Evolutionary conservation across 2,329 filamentous ascomycete species (phyloP).

Genomic region (Beauveria scarabaeidicola): DNA sequence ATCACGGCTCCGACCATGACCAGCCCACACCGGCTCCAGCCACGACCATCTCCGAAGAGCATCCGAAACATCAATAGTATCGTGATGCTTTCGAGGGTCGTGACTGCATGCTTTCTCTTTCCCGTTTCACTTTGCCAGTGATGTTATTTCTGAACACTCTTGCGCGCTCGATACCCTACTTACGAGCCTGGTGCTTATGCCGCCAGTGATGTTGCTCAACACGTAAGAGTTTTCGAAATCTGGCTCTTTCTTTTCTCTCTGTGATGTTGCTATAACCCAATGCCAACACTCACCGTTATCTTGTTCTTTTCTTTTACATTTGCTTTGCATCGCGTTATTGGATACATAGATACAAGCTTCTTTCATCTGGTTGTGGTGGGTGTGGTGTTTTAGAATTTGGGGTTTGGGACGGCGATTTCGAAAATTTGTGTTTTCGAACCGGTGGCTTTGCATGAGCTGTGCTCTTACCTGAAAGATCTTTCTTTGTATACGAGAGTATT

Average conservation of each 20-base stretch:
- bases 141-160: slow-evolving; percentile 12
- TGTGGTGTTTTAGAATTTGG: too few relatives aligned
- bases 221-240: slow-evolving; percentile 9
- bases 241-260: not conserved
- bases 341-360: not conserved
- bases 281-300: not conserved
- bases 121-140: not conserved
- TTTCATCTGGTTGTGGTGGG: not conserved
- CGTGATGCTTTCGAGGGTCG: not conserved
- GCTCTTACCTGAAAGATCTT: not conserved
- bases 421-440: not conserved
- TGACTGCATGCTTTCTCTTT: not conserved
- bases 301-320: not conserved
- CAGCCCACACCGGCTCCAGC: not conserved
- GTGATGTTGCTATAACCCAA: too few relatives aligned
- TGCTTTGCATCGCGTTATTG: not conserved
- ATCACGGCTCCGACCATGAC: slow-evolving; percentile 7
- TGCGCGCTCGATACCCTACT: slow-evolving; percentile 8
- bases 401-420: not conserved
- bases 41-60: not conserved
- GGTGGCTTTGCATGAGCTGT: not conserved
- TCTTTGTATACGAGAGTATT: not conserved
- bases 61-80: not conserved
- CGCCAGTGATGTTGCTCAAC: slow-evolving; percentile 11
- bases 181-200: slow-evolving; percentile 2